Conservation (phyloP, 805 yeast genomes). For the Torulaspora gathmanii region DNA sequence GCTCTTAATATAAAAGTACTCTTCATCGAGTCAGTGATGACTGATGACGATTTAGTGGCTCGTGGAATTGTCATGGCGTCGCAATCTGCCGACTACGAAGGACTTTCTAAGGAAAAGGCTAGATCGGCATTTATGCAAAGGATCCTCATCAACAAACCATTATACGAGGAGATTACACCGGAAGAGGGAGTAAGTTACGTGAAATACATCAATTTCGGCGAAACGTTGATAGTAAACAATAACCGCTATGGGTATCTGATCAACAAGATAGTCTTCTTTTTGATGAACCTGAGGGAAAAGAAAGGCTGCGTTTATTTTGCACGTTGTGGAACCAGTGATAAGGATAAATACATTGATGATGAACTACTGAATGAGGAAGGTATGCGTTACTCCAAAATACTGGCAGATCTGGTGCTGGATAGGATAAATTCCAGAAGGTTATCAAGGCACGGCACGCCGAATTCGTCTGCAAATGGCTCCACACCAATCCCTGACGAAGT, state of each 20-base stretch:
- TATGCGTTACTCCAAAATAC: constrained; percentile 53
- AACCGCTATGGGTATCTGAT: constrained; percentile 84
- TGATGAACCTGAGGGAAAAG: constrained; percentile 86
- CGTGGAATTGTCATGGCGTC: constrained; percentile 82
- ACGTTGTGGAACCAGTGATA: constrained; percentile 54
- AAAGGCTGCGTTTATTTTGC: constrained; percentile 92
- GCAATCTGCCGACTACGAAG: constrained; percentile 78
- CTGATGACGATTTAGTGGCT: constrained; percentile 61
- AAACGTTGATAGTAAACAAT: constrained; percentile 70
- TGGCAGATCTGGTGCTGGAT: constrained; percentile 52
- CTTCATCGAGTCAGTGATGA: constrained; percentile 83
- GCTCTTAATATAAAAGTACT: constrained; percentile 64
- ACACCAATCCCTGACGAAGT: constrained; percentile 10
- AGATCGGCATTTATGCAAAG: constrained; percentile 70
- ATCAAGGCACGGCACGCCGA: constrained; percentile 12
- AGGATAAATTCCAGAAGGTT: constrained; percentile 31
- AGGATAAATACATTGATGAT: constrained; percentile 62
- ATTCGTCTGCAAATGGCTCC: constrained; percentile 7
- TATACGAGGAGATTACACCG: constrained; percentile 64
- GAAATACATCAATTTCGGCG: constrained; percentile 88
- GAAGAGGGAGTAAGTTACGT: constrained; percentile 64
- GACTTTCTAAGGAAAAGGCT: constrained; percentile 72
- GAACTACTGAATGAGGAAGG: constrained; percentile 81
- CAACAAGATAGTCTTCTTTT: constrained; percentile 83
- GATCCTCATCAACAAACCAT: constrained; percentile 60